Base-by-base conservation (phyloP, 805 yeast species). In the Tetrapisispora namnaoensis region DNA sequence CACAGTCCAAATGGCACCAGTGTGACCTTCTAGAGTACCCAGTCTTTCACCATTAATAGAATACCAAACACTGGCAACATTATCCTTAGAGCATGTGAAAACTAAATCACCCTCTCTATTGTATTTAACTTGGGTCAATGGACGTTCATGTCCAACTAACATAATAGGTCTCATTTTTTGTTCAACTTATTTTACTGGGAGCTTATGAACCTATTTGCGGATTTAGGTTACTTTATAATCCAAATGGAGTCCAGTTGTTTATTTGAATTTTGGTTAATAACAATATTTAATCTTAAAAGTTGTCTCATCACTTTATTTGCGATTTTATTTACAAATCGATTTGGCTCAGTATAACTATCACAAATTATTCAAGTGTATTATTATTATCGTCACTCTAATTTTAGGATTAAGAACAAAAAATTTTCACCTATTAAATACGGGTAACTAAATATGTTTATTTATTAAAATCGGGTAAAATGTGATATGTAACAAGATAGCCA, bases 131-230 rank as follows among this genome's bases (percentile, higher is more conserved):
- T 93, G 98, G 45, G 98, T 90, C 60, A 93, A 74, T 56, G 98
- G 88, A 79, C 99, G 95, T 73, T 87, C 96, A 72, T 93, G 99
- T 52, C 98, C 98, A 77, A 86, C 85, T 61, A 84, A 73, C 74
- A 81, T 63, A 57, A 80, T 68, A 51, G 86, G 85, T 76, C 84
- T 79, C 84, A 80, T 79, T 32, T 32, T 32, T 32, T 13, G 13
- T 24, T 24, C 28, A 8, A 24, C 8, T 24, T 24, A 24, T 24
- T 24, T 24, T 4, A 24, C 28, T 24, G 28, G 8, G 28, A 24
- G 8, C 8, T 8, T 24, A 8, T 24, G 28, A 24, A 24, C 28
- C 28, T 24, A 8, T 8, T 24, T n/a, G 4, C 6, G 37, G n/a
- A 35, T 7, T 8, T 35, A 14, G 18, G 6, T 35, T 35, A n/a